phyloP scores from a whole-genome alignment of 495 filamentous ascomycete species.

The Neurospora cerealis region DNA sequence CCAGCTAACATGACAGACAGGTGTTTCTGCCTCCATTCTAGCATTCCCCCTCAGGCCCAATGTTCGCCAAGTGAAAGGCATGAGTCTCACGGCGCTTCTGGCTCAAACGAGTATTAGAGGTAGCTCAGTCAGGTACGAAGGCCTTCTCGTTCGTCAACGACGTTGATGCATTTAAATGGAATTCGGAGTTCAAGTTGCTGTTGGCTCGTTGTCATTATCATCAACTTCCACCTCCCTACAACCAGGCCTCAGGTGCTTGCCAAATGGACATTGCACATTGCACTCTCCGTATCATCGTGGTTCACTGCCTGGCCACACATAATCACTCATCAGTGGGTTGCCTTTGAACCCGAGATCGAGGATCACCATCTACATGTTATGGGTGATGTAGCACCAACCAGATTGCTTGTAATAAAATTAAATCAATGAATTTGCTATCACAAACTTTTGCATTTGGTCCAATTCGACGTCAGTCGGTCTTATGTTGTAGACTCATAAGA shows the following conservation, averaged over 20 bases:
- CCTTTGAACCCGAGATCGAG: not conserved
- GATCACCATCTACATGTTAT: not conserved
- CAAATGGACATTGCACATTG: not conserved
- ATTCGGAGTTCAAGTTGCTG: not conserved
- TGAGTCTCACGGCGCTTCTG: rapidly evolving
- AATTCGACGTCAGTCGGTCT: not conserved
- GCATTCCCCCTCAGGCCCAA: not conserved
- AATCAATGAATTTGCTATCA: not conserved
- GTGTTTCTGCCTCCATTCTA: not conserved
- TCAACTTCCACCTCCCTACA: not conserved
- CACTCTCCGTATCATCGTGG: not conserved
- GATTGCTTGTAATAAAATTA: not conserved
- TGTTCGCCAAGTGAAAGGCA: not conserved
- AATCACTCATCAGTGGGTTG: not conserved
- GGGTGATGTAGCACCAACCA: not conserved
- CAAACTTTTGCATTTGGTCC: not conserved
- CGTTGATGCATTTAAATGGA: not conserved
- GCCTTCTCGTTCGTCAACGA: not conserved
- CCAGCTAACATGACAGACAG: not conserved
- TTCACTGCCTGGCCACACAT: not conserved
- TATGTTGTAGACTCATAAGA: not conserved
- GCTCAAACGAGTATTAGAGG: no score
- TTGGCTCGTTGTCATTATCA: not conserved
- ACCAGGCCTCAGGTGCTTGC: not conserved
- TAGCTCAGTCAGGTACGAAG: not conserved